Base-by-base conservation (phyloP, 257 asterid species). In the Nicotiana undulata region DNA sequence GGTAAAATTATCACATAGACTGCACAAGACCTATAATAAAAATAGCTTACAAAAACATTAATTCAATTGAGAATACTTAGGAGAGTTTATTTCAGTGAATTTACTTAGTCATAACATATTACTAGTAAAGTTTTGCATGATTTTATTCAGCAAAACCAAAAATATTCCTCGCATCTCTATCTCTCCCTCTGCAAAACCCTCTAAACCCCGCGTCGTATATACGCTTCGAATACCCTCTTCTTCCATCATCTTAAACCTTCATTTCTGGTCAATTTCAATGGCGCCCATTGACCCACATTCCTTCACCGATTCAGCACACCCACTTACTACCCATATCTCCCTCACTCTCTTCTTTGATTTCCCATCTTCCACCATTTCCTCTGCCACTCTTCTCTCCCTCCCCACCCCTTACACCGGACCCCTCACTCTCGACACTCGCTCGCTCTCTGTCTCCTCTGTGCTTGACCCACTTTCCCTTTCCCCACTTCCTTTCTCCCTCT, bases 261-360 rank as follows among this genome's bases (percentile, higher is more conserved):
- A 63, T 17, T 63, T 28, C 31, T 63, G 5, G 2, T 29, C 60
- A 29, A 20, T 1, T 12, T 11, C 81, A 72, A 93, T 92, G 97
- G 95, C 98, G n/a, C 91, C 92, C 16, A 58, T 93, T 26, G 98
- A 94, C 24, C 98, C 98, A 6, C 98, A 94, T 85, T 94, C 98
- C 70, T 91, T 82, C 91, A 91, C 98, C 18, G 94, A 90, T 79
- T 91, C 98, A 59, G 81, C 85, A 78, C 97, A 95, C 86, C 96
- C 97, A 10, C 84, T 93, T 74, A 91, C 98, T 46, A 92, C 92
- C 83, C 96, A 92, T 87, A 87, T 93, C 84, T 89, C 97, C 80
- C 93, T 95, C 70, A 81, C 96, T 51, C 86, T 93, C 88, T 93
- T 88, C 93, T 90, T 93, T 77, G 97, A 92, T 68, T 92, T 95